Conservation (phyloP, 2,329 filamentous ascomycete species). For the Alternaria alternata region DNA sequence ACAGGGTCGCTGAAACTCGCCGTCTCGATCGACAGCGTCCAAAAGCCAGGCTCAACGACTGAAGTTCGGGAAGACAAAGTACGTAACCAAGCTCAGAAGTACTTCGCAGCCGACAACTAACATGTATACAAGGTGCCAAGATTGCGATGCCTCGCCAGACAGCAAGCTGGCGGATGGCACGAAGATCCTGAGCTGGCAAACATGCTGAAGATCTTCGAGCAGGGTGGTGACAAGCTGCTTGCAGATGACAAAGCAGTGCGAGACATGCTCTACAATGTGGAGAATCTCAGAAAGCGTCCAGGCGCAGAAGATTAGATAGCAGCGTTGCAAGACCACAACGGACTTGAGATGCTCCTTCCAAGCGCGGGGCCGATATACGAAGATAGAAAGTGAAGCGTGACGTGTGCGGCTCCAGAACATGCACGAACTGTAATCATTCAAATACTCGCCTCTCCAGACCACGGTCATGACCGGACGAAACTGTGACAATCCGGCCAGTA, state of each 20-base stretch:
- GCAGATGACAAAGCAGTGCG: conserved; percentile 51
- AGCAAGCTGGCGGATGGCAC: conserved; percentile 33
- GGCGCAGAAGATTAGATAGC: conserved; percentile 45
- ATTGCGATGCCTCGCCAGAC: conserved; percentile 38
- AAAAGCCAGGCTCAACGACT: conserved; percentile 60
- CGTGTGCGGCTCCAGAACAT: conserved; percentile 27
- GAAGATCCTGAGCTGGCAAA: conserved; percentile 25
- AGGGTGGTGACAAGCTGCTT: conserved; percentile 21
- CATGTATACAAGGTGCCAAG: conserved; percentile 24
- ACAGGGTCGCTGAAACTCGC: conserved; percentile 35
- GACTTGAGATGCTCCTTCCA: background rate
- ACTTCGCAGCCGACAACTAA: conserved; percentile 20
- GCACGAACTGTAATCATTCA: conserved; percentile 25
- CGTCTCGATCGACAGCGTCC: conserved; percentile 64
- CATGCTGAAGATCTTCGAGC: conserved; percentile 28
- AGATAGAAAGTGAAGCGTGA: conserved; percentile 24
- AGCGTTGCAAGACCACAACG: conserved; percentile 4
- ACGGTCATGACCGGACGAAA: background rate
- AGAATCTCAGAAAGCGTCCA: conserved; percentile 60
- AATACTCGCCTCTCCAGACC: conserved; percentile 10
- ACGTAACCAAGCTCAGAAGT: conserved; percentile 16
- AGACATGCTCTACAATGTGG: conserved; percentile 57
- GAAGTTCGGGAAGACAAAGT: conserved; percentile 45
- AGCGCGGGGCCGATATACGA: conserved; percentile 10
- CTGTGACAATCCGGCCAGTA: background rate